Percentiles rank a stretch among this genome's conserved stretches.
Conservation (phyloP, 495 filamentous ascomycete genomes). For the Penicillium atrosanguineum region DNA sequence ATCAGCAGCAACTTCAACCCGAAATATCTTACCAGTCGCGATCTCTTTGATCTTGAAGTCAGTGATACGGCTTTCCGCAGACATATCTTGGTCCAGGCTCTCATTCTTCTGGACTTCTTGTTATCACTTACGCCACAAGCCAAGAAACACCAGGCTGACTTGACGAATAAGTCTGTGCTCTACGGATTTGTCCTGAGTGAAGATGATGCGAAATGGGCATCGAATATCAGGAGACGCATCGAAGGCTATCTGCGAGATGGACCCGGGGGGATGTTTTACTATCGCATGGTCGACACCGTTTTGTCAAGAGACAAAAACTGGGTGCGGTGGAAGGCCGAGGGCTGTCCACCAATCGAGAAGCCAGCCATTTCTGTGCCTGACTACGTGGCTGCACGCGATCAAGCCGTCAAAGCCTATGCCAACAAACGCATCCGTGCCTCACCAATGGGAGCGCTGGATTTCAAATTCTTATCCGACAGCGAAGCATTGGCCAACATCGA, state of each 20-base stretch:
- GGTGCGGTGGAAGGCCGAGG: slow-evolving; percentile 96
- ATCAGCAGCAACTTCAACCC: slow-evolving; percentile 84
- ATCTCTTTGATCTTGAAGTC: slow-evolving; percentile 94
- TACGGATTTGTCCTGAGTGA: slow-evolving; percentile 74
- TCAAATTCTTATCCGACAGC: slow-evolving; percentile 72
- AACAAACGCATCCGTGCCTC: slow-evolving; percentile 63
- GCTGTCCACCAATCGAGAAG: slow-evolving; percentile 79
- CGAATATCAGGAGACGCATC: slow-evolving; percentile 67
- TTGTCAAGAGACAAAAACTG: slow-evolving; percentile 95
- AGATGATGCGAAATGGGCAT: slow-evolving; percentile 84
- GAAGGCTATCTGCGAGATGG: slow-evolving; percentile 75
- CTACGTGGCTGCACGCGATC: slow-evolving; percentile 62
- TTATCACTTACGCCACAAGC: slow-evolving; percentile 80
- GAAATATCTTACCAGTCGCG: slow-evolving; percentile 92
- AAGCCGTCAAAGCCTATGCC: slow-evolving; percentile 61
- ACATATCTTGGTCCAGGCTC: slow-evolving; percentile 89
- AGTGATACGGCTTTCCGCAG: slow-evolving; percentile 90
- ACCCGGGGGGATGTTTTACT: slow-evolving; percentile 76
- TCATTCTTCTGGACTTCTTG: slow-evolving; percentile 92
- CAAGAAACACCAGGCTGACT: slow-evolving; percentile 69
- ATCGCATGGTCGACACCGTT: slow-evolving; percentile 93
- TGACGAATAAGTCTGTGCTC: slow-evolving; percentile 82
- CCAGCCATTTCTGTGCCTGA: slow-evolving; percentile 63
- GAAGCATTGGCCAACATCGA: slow-evolving; percentile 52
- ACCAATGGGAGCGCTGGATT: slow-evolving; percentile 67